Conservation (phyloP, 2,329 filamentous ascomycete species). For the Diaporthe helianthi region DNA sequence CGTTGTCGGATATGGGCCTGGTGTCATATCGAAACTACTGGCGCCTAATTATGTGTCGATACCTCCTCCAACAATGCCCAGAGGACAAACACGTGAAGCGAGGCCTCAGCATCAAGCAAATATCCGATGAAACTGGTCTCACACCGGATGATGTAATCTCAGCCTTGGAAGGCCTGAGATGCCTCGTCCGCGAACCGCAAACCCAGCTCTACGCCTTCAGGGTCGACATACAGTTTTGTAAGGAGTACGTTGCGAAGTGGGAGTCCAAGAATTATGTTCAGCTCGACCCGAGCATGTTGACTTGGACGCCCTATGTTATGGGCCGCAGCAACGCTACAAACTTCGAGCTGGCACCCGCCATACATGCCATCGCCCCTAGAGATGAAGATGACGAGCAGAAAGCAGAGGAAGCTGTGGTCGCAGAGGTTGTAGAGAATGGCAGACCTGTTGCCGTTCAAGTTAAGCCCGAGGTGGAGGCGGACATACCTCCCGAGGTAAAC, state of each 20-base stretch:
- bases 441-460: constrained; percentile 41
- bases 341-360: constrained; percentile 80
- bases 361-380: constrained; percentile 87
- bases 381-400: constrained; percentile 71
- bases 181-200: constrained; percentile 86
- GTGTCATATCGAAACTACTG: constrained; percentile 98
- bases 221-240: constrained; percentile 84
- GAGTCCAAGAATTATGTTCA: constrained; percentile 87
- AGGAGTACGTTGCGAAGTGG: constrained; percentile 87
- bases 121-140: constrained; percentile 91
- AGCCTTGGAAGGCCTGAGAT: constrained; percentile 86
- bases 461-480: constrained; percentile 32
- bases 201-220: constrained; percentile 90
- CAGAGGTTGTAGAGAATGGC: constrained; percentile 43
- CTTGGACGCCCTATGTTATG: constrained; percentile 98
- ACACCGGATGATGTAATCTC: constrained; percentile 96
- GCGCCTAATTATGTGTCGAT: constrained; percentile 86
- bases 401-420: constrained; percentile 42
- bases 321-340: constrained; percentile 82
- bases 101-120: constrained; percentile 67
- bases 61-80: constrained; percentile 68
- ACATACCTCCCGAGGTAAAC: background rate
- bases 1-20: constrained; percentile 95
- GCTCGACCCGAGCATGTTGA: constrained; percentile 79
- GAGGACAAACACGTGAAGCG: constrained; percentile 49